These are phyloP conservation scores for Filobasidium floriforme DNA, from an alignment of 768 basidiomycete genomes.

Conservation along the genomic window DNA sequence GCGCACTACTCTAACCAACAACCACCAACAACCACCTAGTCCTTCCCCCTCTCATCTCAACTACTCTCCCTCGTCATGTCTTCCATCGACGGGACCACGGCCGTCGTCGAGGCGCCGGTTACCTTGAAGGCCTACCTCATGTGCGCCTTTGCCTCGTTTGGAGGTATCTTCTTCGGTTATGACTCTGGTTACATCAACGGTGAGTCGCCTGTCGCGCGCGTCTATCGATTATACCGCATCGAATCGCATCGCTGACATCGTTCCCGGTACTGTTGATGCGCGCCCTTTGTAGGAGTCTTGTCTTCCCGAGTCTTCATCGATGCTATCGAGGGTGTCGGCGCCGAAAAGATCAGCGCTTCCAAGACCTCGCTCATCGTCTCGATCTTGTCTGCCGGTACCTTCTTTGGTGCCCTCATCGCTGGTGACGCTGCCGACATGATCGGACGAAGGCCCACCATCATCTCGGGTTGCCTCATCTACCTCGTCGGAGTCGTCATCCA, in stretches of 20 bases:
- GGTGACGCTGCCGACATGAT: slow-evolving; percentile 47
- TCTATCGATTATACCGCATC: background rate
- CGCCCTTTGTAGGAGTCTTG: slow-evolving; percentile 13
- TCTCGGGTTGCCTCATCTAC: slow-evolving; percentile 38
- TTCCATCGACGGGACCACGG: background rate
- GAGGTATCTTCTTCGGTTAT: slow-evolving; percentile 44
- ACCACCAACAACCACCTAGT: too few species aligned
- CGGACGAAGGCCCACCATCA: slow-evolving; percentile 43
- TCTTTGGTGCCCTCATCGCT: slow-evolving; percentile 46
- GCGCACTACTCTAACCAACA: too few species aligned
- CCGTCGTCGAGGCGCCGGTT: slow-evolving; percentile 46
- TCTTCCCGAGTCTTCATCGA: slow-evolving; percentile 16
- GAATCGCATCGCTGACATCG: background rate
- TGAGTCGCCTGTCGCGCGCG: slow-evolving; percentile 21
- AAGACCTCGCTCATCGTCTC: slow-evolving; percentile 45
- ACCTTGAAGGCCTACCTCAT: slow-evolving; percentile 45
- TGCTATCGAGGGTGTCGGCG: slow-evolving; percentile 15
- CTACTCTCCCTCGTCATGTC: background rate
- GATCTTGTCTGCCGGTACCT: slow-evolving; percentile 47
- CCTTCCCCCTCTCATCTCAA: background rate
- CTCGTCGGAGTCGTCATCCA: slow-evolving; percentile 40
- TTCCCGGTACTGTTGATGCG: background rate
- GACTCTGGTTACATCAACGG: slow-evolving; percentile 43
- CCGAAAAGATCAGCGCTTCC: slow-evolving; percentile 27
- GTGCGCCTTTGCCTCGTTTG: slow-evolving; percentile 44